Base-by-base conservation (phyloP, 352 stramenopile genomes). In the Phytophthora boehmeriae region DNA sequence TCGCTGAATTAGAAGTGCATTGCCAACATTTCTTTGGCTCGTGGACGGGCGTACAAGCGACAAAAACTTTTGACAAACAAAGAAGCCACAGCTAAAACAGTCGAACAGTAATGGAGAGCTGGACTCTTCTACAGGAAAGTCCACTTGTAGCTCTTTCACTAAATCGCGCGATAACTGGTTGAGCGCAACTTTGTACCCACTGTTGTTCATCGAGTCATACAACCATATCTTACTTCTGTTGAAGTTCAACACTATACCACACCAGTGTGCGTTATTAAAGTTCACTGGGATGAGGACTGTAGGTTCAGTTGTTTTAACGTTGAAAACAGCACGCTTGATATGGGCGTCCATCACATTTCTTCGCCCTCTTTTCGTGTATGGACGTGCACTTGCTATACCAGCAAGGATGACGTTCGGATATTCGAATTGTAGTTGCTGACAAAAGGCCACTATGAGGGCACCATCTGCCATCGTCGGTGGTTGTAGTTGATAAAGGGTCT, bases 11-110 rank as follows among this genome's bases (percentile, higher is more conserved):
- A 38, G 8, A 8, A 13, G 13, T 38, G 32, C 13, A 38, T 8
- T 13, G 13, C 32, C 32, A 38, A 38, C 13, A 38, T 13, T n/a
- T n/a, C n/a, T n/a, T n/a, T n/a, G n/a, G n/a, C n/a, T n/a, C n/a
- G n/a, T n/a, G n/a, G n/a, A n/a, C n/a, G n/a, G n/a, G n/a, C n/a
- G n/a, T n/a, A n/a, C n/a, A n/a, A n/a, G n/a, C n/a, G n/a, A n/a
- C 32, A 38, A 45, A 30, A n/a, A n/a, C n/a, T n/a, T n/a, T n/a
- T n/a, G n/a, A 42, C 48, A 55, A 6, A 54, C 48, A 22, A 32
- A 55, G n/a, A 46, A 55, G 4, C 20, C 34, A 32, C 48, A 55
- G 35, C 47, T 54, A 27, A 44, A 54, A 27, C 47, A 44, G 32
- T 54, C 17, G n/a, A 54, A 54, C 25, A 44, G 47, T 20, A 54